These are phyloP conservation scores for Chenopodium suecicum DNA, from an alignment of 148 eudicot genomes.

Conservation along the genomic window DNA sequence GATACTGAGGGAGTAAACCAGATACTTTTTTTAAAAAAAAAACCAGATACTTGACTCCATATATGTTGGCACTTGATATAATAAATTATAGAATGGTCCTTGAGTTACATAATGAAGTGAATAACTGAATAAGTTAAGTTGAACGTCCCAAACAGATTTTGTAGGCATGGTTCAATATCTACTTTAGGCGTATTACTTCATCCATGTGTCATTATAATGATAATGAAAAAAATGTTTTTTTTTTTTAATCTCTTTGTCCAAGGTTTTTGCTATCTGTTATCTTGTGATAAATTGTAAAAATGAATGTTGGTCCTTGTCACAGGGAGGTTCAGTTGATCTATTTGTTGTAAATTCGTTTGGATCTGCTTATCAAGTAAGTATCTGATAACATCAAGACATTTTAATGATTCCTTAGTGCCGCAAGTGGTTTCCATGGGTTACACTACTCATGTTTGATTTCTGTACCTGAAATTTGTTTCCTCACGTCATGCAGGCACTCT, in stretches of 20 bases:
- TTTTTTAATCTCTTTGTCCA: neutral
- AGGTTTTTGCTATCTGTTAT: neutral
- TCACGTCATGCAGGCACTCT: constrained; percentile 62
- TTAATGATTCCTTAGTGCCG: neutral
- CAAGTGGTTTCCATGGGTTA: neutral
- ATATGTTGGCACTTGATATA: neutral
- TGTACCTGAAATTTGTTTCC: neutral
- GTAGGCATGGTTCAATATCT: neutral
- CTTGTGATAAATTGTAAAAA: constrained; percentile 13
- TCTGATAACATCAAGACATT: neutral
- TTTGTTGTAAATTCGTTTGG: constrained; percentile 98
- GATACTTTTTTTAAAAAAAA: too few species aligned
- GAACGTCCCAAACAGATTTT: neutral
- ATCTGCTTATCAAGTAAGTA: constrained; percentile 90
- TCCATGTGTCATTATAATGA: neutral
- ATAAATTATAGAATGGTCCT: neutral
- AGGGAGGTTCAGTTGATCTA: constrained; percentile 86
- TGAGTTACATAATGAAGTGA: neutral
- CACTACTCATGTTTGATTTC: neutral
- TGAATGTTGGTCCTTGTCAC: constrained; percentile 26
- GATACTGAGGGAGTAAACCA: too few species aligned
- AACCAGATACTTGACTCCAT: too few species aligned
- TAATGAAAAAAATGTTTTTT: neutral
- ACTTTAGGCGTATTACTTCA: neutral
- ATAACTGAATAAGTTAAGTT: neutral